Evolutionary conservation across 306 rosid species (phyloP), one percentile per base, ranked within the genome.

Genomic region (Dalbergia cochinchinensis): DNA sequence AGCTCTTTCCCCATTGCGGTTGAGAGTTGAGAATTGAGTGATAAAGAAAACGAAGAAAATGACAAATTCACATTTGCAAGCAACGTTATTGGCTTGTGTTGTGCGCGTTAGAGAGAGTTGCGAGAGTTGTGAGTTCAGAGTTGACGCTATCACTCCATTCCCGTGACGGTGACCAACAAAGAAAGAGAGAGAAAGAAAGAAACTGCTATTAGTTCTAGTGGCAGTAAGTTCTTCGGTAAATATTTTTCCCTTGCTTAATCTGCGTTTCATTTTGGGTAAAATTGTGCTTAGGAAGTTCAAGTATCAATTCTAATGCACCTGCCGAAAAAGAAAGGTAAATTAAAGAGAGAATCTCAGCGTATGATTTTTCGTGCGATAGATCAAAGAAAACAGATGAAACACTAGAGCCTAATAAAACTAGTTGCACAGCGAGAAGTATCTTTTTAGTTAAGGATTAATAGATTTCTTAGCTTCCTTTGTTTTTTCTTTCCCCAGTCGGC

Each of bases 1-100:
- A 85, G 83, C 82, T 79, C 83, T 77, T 83, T 85, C 91, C 78
- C 88, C 91, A 89, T 90, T 85, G 66, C 61, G 58, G 82, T 82
- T 72, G 61, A 19, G 20, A 53, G 59, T 44, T 8, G 59, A 53
- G 59, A 53, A n/a, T 14, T 5, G 20, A n/a, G 20, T 6, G 20
- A 54, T n/a, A 16, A 16, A 16, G 60, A 54, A 54, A n/a, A 20
- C 63, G 9, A 33, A 70, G 74, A 86, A 83, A 84, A 86, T 63
- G 88, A 78, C 89, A 86, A 85, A 74, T 63, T 72, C 78, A 66
- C 69, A 4, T 65, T 54, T 15, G 60, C 60, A 16, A 54, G 34
- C 68, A 63, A 61, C 73, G 19, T 50, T 6, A 8, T 7, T 37
- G 41, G 10, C 9, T 42, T 42, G 31, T 26, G 31, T 2, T 26